These are phyloP conservation scores for Murraya paniculata DNA, from an alignment of 345 rosid species.

Conservation along the genomic window DNA sequence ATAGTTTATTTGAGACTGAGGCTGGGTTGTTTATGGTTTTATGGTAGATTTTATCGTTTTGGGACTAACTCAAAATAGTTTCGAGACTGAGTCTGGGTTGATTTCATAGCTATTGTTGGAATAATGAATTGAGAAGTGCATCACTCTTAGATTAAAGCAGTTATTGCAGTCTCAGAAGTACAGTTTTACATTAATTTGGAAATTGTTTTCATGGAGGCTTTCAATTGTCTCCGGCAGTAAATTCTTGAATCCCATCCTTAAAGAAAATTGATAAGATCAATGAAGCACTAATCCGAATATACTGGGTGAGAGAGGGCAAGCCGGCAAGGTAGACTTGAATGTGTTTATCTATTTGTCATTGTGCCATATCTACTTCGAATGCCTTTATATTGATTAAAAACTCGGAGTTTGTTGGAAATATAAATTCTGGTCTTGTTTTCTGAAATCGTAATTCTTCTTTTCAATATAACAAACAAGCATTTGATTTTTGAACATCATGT, in stretches of 20 bases:
- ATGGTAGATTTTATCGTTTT: neutral
- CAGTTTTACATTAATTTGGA: neutral
- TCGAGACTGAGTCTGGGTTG: neutral
- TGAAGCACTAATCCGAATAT: neutral
- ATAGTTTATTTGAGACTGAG: neutral
- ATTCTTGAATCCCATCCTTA: neutral
- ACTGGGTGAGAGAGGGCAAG: neutral
- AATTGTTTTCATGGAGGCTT: neutral
- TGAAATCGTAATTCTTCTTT: neutral
- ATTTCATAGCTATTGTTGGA: neutral
- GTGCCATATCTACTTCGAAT: neutral
- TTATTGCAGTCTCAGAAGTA: neutral
- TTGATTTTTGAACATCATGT: conserved; percentile 10
- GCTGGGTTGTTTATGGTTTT: neutral
- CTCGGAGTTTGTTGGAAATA: neutral
- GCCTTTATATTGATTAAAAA: neutral
- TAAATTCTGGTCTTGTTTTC: neutral
- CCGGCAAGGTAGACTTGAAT: neutral
- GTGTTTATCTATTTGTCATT: neutral
- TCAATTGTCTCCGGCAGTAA: neutral
- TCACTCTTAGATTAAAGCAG: neutral
- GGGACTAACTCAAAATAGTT: neutral
- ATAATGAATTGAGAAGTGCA: neutral
- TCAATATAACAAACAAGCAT: neutral
- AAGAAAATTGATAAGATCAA: neutral